These are phyloP conservation scores for Debaryomyces singareniensis DNA, from an alignment of 1,139 yeast genomes.

Conservation along the genomic window DNA sequence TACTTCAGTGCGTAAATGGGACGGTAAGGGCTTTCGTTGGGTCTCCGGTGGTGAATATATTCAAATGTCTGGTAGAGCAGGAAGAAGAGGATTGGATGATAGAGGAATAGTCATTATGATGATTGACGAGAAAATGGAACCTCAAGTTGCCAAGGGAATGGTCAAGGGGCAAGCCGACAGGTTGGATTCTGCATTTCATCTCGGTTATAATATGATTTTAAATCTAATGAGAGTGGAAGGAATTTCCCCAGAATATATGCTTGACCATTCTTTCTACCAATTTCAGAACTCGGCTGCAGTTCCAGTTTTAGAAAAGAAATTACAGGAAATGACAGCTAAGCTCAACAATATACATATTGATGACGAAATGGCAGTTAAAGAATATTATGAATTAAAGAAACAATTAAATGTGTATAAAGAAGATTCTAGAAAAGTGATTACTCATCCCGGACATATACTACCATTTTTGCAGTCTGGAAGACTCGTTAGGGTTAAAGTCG, in stretches of 20 bases:
- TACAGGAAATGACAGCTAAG: conserved; percentile 46
- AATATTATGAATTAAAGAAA: conserved; percentile 73
- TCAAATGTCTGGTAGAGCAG: conserved; percentile 99
- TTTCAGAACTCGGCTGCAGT: conserved; percentile 91
- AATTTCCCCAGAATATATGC: conserved; percentile 95
- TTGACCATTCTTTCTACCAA: conserved; percentile 89
- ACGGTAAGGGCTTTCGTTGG: conserved; percentile 96
- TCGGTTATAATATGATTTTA: conserved; percentile 95
- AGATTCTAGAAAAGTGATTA: conserved; percentile 80
- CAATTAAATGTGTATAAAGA: conserved; percentile 64
- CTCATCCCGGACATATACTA: conserved; percentile 84
- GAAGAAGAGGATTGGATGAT: conserved; percentile 98
- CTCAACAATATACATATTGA: conserved; percentile 50
- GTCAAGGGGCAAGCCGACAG: conserved; percentile 98
- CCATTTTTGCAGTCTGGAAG: conserved; percentile 89
- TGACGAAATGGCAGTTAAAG: conserved; percentile 68
- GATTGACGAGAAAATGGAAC: conserved; percentile 99
- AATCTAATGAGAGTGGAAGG: conserved; percentile 97
- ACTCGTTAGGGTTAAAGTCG: conserved; percentile 60
- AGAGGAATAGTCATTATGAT: conserved; percentile 98
- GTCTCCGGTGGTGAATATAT: conserved; percentile 99
- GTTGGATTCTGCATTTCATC: conserved; percentile 91
- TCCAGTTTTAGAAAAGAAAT: conserved; percentile 69
- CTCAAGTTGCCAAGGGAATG: conserved; percentile 98
- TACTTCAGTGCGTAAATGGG: conserved; percentile 97